phyloP scores from a whole-genome alignment of 2,329 filamentous ascomycete species.

The Fusarium poae region DNA sequence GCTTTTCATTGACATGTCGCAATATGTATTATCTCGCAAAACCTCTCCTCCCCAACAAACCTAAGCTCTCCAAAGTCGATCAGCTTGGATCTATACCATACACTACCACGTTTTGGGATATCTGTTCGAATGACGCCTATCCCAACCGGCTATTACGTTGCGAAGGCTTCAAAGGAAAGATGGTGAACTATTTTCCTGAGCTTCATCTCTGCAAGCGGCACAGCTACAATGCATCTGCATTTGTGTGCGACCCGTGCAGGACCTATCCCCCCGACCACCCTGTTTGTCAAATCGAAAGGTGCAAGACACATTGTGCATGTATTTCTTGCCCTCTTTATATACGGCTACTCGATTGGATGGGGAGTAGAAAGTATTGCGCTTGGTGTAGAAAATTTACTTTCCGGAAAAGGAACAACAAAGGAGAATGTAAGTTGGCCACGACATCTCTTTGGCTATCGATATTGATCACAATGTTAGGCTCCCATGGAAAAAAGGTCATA shows the following conservation, averaged over 20 bases:
- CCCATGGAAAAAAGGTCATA: background rate
- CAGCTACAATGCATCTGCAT: background rate
- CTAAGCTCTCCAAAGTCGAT: background rate
- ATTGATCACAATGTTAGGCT: background rate
- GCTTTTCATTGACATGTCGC: background rate
- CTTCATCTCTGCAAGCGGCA: background rate
- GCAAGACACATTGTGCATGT: background rate
- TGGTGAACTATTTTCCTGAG: background rate
- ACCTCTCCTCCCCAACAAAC: background rate
- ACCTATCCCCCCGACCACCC: background rate
- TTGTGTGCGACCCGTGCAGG: background rate
- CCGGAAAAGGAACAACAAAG: background rate
- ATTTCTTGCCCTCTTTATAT: background rate
- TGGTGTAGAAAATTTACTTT: background rate
- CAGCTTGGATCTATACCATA: background rate
- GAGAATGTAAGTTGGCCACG: background rate
- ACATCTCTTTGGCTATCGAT: rapidly evolving
- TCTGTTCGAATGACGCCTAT: too few relatives aligned
- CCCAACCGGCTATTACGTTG: rapidly evolving
- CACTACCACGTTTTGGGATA: too few relatives aligned
- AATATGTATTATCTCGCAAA: background rate
- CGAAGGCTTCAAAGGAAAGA: background rate
- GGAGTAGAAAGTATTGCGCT: background rate
- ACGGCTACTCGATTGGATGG: background rate
- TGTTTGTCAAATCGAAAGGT: background rate